Conservation (phyloP, 208 protist genomes). For the Crithidia fasciculata region DNA sequence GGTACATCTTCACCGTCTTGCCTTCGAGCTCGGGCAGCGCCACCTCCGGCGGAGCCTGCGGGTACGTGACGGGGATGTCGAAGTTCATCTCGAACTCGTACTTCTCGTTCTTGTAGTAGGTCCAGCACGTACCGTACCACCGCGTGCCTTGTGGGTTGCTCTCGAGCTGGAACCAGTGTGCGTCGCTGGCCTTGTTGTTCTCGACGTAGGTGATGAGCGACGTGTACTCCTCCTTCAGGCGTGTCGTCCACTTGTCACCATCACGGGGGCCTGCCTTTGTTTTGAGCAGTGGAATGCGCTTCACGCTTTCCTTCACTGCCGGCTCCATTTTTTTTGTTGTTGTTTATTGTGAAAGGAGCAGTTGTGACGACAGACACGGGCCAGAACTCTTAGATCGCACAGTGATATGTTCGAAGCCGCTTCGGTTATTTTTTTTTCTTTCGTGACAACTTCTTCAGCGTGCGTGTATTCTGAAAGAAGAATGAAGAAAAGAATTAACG, state of each 20-base stretch:
- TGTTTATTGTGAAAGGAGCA: background rate
- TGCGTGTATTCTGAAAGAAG: too few species aligned
- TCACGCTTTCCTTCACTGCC: conserved; percentile 87
- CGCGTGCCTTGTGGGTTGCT: conserved; percentile 94
- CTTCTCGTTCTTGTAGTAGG: conserved; percentile 94
- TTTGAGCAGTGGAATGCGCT: conserved; percentile 95
- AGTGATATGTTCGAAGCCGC: background rate
- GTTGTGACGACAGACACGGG: background rate
- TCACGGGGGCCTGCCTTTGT: conserved; percentile 95
- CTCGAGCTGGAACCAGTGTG: conserved; percentile 97
- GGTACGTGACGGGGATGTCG: conserved; percentile 98
- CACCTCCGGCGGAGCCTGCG: conserved; percentile 95
- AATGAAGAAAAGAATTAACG: too few species aligned
- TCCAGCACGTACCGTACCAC: conserved; percentile 98
- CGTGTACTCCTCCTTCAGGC: conserved; percentile 98
- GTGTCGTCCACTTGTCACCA: conserved; percentile 93
- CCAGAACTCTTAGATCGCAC: background rate
- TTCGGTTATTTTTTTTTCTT: background rate
- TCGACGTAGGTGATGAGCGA: conserved; percentile 97
- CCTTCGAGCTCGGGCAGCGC: conserved; percentile 96
- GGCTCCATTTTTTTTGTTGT: conserved; percentile 60
- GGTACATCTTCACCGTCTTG: conserved; percentile 99
- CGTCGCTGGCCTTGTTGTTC: conserved; percentile 95
- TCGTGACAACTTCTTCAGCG: too few species aligned
- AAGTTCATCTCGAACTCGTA: conserved; percentile 98